Evolutionary conservation across 495 filamentous ascomycete species (phyloP).

Genomic region (Daldinia concentrica): DNA sequence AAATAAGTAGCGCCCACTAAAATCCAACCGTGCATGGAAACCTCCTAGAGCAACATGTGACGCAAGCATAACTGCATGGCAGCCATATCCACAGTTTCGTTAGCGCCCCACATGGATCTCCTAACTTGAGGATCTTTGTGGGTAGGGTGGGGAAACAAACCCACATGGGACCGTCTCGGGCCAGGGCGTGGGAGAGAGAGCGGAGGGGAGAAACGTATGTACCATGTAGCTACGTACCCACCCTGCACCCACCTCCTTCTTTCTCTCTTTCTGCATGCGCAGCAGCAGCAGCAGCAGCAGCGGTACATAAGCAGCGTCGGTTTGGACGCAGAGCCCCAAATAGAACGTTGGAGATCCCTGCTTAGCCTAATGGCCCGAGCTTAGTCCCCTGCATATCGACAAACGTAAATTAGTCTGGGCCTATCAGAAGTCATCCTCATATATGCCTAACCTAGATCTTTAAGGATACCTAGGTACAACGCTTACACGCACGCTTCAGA

Average conservation of each 20-base stretch:
- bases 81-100: constrained; percentile 34
- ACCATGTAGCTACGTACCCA: background rate
- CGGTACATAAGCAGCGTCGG: no score
- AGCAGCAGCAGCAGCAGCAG: no score
- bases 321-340: constrained; percentile 45
- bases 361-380: constrained; percentile 32
- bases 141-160: constrained; percentile 19
- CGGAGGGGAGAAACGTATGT: background rate
- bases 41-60: constrained; percentile 37
- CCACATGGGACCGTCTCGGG: constrained; percentile 44
- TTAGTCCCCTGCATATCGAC: constrained; percentile 42
- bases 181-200: background rate
- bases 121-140: constrained; percentile 39
- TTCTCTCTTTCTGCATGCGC: constrained; percentile 13
- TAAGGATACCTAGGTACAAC: constrained; percentile 2
- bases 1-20: constrained; percentile 20
- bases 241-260: background rate
- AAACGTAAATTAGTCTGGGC: constrained; percentile 31
- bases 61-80: constrained; percentile 41
- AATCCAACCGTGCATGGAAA: constrained; percentile 29
- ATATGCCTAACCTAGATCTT: constrained; percentile 13
- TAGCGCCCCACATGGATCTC: constrained; percentile 38
- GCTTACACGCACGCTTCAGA: background rate
- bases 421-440: constrained; percentile 12
- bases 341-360: constrained; percentile 43